These are phyloP conservation scores for Monilinia vaccinii-corymbosi DNA, from an alignment of 2,329 filamentous ascomycete species.

Conservation along the genomic window DNA sequence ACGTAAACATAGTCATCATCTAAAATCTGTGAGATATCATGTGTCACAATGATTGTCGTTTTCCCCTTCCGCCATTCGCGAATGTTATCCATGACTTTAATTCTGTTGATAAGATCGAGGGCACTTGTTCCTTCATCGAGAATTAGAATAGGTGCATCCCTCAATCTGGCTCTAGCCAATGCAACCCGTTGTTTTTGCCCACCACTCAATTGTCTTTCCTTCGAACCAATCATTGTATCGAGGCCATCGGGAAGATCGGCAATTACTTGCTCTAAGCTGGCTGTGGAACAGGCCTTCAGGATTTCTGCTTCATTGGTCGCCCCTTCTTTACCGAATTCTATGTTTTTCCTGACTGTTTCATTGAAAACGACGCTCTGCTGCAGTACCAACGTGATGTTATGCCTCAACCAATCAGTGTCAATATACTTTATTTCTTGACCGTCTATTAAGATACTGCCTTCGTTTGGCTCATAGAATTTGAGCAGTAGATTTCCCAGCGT, in stretches of 20 bases:
- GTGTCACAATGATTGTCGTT: conserved; percentile 89
- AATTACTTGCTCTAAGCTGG: conserved; percentile 61
- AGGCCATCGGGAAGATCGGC: conserved; percentile 58
- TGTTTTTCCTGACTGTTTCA: conserved; percentile 69
- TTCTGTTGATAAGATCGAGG: conserved; percentile 64
- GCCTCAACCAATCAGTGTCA: conserved; percentile 62
- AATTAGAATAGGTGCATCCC: conserved; percentile 72
- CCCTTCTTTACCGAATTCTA: conserved; percentile 57
- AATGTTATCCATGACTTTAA: conserved; percentile 63
- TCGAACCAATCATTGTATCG: conserved; percentile 60
- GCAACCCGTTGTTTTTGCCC: conserved; percentile 78
- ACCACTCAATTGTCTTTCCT: conserved; percentile 67
- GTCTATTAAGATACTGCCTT: conserved; percentile 63
- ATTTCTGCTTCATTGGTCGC: conserved; percentile 49
- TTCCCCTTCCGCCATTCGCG: conserved; percentile 68
- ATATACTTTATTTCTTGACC: conserved; percentile 51
- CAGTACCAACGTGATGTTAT: conserved; percentile 72
- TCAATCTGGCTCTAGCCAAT: conserved; percentile 66
- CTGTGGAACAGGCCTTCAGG: conserved; percentile 52
- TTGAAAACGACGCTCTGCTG: conserved; percentile 76
- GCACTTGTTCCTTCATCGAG: conserved; percentile 86
- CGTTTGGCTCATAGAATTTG: conserved; percentile 60
- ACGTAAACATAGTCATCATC: conserved; percentile 71
- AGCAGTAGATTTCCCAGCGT: conserved; percentile 75
- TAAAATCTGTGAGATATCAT: conserved; percentile 71